phyloP scores from a whole-genome alignment of 805 yeast species.

The Starmerella etchellsii region DNA sequence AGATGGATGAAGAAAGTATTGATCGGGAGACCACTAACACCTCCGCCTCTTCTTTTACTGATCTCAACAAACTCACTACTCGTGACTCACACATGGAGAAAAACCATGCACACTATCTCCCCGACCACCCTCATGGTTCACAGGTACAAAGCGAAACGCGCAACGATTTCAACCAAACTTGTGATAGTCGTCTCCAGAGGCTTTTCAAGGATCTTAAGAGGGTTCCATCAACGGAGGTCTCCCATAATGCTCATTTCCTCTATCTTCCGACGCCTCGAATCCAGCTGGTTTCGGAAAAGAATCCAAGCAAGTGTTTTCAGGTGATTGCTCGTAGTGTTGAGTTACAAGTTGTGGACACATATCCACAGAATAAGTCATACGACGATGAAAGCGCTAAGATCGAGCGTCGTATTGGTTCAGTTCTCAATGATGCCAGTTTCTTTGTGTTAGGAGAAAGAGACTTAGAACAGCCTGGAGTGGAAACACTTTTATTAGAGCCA shows the following conservation, averaged over 20 bases:
- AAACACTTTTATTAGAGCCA: slow-evolving; percentile 30
- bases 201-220: slow-evolving; percentile 34
- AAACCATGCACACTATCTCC: no score
- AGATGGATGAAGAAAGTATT: not conserved
- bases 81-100: not conserved
- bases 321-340: slow-evolving; percentile 65
- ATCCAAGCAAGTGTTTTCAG: slow-evolving; percentile 46
- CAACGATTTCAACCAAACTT: not conserved
- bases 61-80: not conserved
- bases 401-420: slow-evolving; percentile 57
- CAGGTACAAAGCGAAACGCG: no score
- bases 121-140: no score
- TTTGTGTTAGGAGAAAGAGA: slow-evolving; percentile 50
- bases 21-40: not conserved
- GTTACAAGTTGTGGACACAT: slow-evolving; percentile 52
- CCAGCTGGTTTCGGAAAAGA: slow-evolving; percentile 45
- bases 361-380: slow-evolving; percentile 29
- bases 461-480: slow-evolving; percentile 47
- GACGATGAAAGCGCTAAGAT: slow-evolving; percentile 36
- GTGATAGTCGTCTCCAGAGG: slow-evolving; percentile 5
- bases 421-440: slow-evolving; percentile 58
- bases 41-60: not conserved
- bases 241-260: slow-evolving; percentile 44
- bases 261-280: slow-evolving; percentile 71
- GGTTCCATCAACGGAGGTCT: slow-evolving; percentile 29